Conservation (phyloP, 768 basidiomycete genomes). For the Leucocoprinus birnbaumii region DNA sequence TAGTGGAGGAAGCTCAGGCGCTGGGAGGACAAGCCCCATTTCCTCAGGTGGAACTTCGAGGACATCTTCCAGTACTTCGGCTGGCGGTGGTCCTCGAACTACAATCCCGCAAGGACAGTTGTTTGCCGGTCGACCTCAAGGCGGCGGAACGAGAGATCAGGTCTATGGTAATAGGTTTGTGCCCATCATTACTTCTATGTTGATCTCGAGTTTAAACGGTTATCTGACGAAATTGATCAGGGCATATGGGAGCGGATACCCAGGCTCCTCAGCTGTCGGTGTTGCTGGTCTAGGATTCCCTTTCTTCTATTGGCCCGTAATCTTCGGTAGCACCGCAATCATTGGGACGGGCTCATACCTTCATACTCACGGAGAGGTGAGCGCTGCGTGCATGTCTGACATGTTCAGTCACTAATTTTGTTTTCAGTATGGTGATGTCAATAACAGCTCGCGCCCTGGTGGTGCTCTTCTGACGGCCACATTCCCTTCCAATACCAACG, state of each 20-base stretch:
- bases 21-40: conserved; percentile 18
- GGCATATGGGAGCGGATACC: conserved; percentile 64
- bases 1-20: conserved; percentile 14
- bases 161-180: conserved; percentile 43
- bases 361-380: conserved; percentile 31
- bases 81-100: conserved; percentile 26
- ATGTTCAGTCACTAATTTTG: neutral
- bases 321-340: conserved; percentile 33
- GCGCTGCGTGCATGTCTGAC: neutral
- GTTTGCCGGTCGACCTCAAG: conserved; percentile 45
- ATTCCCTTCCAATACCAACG: conserved; percentile 33
- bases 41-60: conserved; percentile 15
- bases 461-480: conserved; percentile 42
- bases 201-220: neutral
- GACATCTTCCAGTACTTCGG: conserved; percentile 23
- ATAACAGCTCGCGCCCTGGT: conserved; percentile 48
- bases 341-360: conserved; percentile 21
- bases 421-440: conserved; percentile 25
- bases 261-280: conserved; percentile 41
- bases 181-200: conserved; percentile 7
- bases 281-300: conserved; percentile 53
- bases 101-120: conserved; percentile 41
- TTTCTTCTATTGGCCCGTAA: conserved; percentile 64
- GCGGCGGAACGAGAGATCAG: conserved; percentile 48
- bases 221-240: conserved; percentile 26